Evolutionary conservation across 768 basidiomycete species (phyloP), one percentile per base, ranked within the genome.

Genomic region (Steccherinum ochraceum): DNA sequence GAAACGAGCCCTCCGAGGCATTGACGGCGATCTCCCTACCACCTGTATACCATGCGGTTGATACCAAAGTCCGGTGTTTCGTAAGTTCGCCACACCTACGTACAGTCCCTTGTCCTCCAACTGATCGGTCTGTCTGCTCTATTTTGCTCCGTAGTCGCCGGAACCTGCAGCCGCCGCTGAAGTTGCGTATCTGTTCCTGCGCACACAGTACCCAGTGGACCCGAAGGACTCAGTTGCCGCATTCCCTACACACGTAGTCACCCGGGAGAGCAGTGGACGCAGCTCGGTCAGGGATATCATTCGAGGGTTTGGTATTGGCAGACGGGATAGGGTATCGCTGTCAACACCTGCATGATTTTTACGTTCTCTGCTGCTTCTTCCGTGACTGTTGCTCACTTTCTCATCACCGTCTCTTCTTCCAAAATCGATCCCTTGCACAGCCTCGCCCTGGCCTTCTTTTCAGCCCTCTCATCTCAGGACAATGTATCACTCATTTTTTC

Each of bases 151-250:
- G 30, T 35, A 35, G 30, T 35, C 30, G 16, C 16, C 30, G 30
- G 30, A 35, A 35, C 30, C 30, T n/a, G 35, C 35, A 43, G 41
- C 41, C 10, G 41, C 41, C 16, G 41, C 41, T 18, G 41, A 43
- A 19, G 41, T 43, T 5, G 41, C 41, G n/a, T 43, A 23, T 43
- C 41, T 43, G n/a, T 43, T 43, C 41, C 41, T 43, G n/a, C 41
- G 21, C 16, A 43, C 41, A 43, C n/a, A n/a, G n/a, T 43, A 43
- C 21, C 19, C 41, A 18, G 30, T 35, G 30, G 30, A 35, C 16
- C 30, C 30, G 16, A 35, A 35, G 16, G 30, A 35, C 16, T 35
- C 30, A 7, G 30, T 35, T 16, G 30, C 30, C 16, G 30, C 30
- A 7, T 35, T 35, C 30, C 30, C 30, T 16, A 35, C 30, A 7